phyloP scores from a whole-genome alignment of 352 stramenopile species.

The Phytophthora palmivora region DNA sequence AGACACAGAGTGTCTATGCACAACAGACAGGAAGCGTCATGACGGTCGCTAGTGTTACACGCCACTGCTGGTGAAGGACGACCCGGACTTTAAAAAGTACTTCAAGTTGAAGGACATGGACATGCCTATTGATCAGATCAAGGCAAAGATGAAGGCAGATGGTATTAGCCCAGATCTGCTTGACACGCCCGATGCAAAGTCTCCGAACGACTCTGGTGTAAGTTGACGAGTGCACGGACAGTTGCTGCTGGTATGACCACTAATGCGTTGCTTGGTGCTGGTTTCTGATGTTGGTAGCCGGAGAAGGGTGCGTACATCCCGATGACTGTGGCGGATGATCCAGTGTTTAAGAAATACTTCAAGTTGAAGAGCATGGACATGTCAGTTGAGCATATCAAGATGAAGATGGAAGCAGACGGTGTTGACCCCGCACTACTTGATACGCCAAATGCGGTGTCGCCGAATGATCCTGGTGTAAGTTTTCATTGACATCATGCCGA shows the following conservation, averaged over 20 bases:
- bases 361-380: slow-evolving; percentile 88
- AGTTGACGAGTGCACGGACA: slow-evolving; percentile 17
- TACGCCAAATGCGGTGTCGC: slow-evolving; percentile 64
- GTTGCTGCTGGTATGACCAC: neutral
- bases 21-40: slow-evolving; percentile 23
- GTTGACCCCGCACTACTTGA: slow-evolving; percentile 74
- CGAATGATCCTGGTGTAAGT: slow-evolving; percentile 84
- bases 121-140: slow-evolving; percentile 85
- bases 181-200: slow-evolving; percentile 74
- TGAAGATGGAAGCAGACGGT: slow-evolving; percentile 88
- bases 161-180: slow-evolving; percentile 66
- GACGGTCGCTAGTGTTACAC: slow-evolving; percentile 49
- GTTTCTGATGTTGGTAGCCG: slow-evolving; percentile 38
- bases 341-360: slow-evolving; percentile 87
- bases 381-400: slow-evolving; percentile 82
- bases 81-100: slow-evolving; percentile 78
- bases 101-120: slow-evolving; percentile 86
- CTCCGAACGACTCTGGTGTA: slow-evolving; percentile 81
- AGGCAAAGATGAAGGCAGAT: slow-evolving; percentile 80
- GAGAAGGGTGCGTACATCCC: slow-evolving; percentile 71
- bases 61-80: slow-evolving; percentile 71
- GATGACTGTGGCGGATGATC: slow-evolving; percentile 79
- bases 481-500: neutral
- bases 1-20: slow-evolving; percentile 64
- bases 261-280: too few species aligned